Percentiles rank a stretch among this genome's conserved stretches.
These are phyloP conservation scores for Raffaelea deltoideospora DNA, from an alignment of 2,329 filamentous ascomycete genomes.

Conservation along the genomic window DNA sequence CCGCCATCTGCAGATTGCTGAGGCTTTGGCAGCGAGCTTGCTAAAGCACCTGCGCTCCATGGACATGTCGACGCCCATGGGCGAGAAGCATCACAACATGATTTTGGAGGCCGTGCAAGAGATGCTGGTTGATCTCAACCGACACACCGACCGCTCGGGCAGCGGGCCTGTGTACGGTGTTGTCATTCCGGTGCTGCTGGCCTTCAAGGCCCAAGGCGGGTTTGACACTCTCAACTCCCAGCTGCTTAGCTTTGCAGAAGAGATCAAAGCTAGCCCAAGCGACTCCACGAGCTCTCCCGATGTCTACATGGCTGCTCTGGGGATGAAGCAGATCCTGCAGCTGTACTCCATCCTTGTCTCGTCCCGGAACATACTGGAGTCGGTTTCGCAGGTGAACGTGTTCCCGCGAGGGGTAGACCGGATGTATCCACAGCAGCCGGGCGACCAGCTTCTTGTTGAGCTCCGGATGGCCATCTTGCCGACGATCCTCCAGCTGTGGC, in stretches of 20 bases:
- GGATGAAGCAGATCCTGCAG: slow-evolving; percentile 69
- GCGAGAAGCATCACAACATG: slow-evolving; percentile 70
- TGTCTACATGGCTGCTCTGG: slow-evolving; percentile 35
- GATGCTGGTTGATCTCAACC: slow-evolving; percentile 55
- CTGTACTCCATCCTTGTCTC: slow-evolving; percentile 66
- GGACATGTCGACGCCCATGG: slow-evolving; percentile 36
- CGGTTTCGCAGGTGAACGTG: slow-evolving; percentile 40
- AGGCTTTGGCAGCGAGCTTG: slow-evolving; percentile 56
- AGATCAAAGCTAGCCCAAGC: slow-evolving; percentile 22
- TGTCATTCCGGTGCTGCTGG: slow-evolving; percentile 64
- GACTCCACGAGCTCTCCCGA: slow-evolving; percentile 28
- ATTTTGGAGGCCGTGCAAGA: slow-evolving; percentile 65
- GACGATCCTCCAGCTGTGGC: slow-evolving; percentile 66
- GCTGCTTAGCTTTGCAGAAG: slow-evolving; percentile 47
- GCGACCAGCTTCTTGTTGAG: slow-evolving; percentile 72
- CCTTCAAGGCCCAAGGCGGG: slow-evolving; percentile 72
- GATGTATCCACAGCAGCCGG: slow-evolving; percentile 22
- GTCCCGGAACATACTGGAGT: slow-evolving; percentile 67
- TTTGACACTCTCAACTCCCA: slow-evolving; percentile 60
- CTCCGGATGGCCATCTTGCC: slow-evolving; percentile 68
- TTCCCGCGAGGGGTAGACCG: slow-evolving; percentile 24
- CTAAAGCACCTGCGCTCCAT: slow-evolving; percentile 46
- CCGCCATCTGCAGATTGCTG: slow-evolving; percentile 39
- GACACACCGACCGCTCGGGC: slow-evolving; percentile 28
- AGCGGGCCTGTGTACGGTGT: slow-evolving; percentile 25